Percentiles rank a stretch among this genome's conserved stretches.
These are phyloP conservation scores for Cyanidiococcus yangmingshanensis DNA, from an alignment of 23 red algal genomes.

Conservation along the genomic window DNA sequence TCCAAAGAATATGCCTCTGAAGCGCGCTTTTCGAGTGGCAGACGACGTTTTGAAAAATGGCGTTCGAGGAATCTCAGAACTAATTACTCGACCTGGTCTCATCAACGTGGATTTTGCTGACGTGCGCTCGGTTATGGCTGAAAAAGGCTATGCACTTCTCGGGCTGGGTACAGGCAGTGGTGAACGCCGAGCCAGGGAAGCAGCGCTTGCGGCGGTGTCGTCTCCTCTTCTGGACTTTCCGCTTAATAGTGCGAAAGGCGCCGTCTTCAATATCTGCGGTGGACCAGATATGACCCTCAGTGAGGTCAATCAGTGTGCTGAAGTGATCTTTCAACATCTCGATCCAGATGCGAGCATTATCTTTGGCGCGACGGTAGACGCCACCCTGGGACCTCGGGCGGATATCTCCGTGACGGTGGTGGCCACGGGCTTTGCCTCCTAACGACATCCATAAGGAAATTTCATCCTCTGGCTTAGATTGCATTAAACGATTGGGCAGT, in stretches of 20 bases:
- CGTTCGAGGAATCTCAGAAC: slow-evolving; percentile 26
- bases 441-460: no score
- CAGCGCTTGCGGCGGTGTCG: slow-evolving; percentile 28
- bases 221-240: slow-evolving; percentile 37
- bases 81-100: slow-evolving; percentile 25
- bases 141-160: slow-evolving; percentile 26
- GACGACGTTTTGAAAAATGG: slow-evolving; percentile 33
- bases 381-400: slow-evolving; percentile 12
- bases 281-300: slow-evolving; percentile 28
- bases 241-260: slow-evolving; percentile 31
- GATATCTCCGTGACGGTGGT: slow-evolving; percentile 36
- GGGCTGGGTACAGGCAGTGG: slow-evolving; percentile 25
- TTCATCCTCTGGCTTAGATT: no score
- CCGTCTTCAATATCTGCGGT: slow-evolving; percentile 36
- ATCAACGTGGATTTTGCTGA: slow-evolving; percentile 38
- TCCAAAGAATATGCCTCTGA: slow-evolving; percentile 25
- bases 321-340: slow-evolving; percentile 34
- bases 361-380: slow-evolving; percentile 31
- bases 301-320: slow-evolving; percentile 34
- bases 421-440: slow-evolving; percentile 30
- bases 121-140: slow-evolving; percentile 31
- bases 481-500: no score
- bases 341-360: slow-evolving; percentile 34
- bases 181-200: slow-evolving; percentile 26
- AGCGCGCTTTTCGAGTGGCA: slow-evolving; percentile 24